Evolutionary conservation across 208 protist species (phyloP).

Genomic region (Crithidia brevicula): DNA sequence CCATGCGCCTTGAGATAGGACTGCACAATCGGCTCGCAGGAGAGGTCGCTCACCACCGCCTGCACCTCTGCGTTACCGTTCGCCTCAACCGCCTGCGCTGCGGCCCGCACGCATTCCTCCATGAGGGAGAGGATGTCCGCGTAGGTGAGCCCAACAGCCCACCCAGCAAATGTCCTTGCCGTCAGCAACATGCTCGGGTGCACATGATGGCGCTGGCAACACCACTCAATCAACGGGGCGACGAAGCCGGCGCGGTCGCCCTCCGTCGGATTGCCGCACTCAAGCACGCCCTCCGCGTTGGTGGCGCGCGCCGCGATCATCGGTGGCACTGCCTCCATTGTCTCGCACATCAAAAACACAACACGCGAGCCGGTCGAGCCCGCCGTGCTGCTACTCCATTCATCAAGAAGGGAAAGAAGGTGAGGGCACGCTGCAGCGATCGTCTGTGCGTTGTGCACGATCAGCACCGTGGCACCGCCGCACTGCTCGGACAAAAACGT

Average conservation of each 20-base stretch:
- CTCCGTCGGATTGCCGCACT: constrained; percentile 76
- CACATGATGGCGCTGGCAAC: constrained; percentile 30
- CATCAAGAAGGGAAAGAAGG: constrained; percentile 53
- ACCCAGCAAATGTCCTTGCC: constrained; percentile 53
- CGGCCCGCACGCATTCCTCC: constrained; percentile 46
- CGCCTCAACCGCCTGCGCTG: constrained; percentile 21
- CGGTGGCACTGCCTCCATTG: constrained; percentile 66
- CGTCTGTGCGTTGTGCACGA: constrained; percentile 66
- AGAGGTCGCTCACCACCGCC: constrained; percentile 65
- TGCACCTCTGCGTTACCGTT: constrained; percentile 15
- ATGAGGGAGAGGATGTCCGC: constrained; percentile 66
- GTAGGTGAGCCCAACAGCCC: constrained; percentile 75
- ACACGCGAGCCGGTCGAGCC: constrained; percentile 19
- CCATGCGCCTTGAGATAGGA: constrained; percentile 76
- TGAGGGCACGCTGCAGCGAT: constrained; percentile 42
- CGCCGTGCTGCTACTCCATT: background rate
- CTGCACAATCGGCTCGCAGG: constrained; percentile 62
- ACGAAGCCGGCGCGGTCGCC: constrained; percentile 52
- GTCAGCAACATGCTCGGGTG: constrained; percentile 68
- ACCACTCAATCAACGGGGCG: constrained; percentile 20
- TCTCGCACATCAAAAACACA: constrained; percentile 74
- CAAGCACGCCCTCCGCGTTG: constrained; percentile 68
- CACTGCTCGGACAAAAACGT: constrained; percentile 34
- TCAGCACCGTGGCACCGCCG: constrained; percentile 38
- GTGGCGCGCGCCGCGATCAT: constrained; percentile 67